These are phyloP conservation scores for Lecanosticta acicola DNA, from an alignment of 2,329 filamentous ascomycete genomes.

Conservation along the genomic window DNA sequence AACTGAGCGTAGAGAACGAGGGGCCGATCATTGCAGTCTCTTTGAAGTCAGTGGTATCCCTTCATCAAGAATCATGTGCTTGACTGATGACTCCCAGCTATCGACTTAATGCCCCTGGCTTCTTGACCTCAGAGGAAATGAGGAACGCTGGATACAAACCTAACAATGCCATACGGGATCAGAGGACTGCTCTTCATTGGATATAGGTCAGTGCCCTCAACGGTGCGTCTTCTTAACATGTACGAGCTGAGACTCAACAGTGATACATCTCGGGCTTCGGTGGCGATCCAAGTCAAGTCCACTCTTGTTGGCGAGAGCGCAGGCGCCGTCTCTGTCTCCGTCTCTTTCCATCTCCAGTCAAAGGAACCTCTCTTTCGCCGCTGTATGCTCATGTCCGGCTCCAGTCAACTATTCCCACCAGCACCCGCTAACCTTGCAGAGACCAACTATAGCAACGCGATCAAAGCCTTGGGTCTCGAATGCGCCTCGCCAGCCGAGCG, in stretches of 20 bases:
- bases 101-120: constrained; percentile 41
- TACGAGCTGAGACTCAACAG: no score
- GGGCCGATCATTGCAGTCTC: constrained; percentile 44
- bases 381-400: constrained; percentile 41
- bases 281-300: constrained; percentile 34
- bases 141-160: constrained; percentile 21
- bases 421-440: constrained; percentile 39
- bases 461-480: constrained; percentile 38
- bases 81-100: constrained; percentile 35
- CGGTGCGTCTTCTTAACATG: no score
- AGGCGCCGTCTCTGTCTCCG: constrained; percentile 30
- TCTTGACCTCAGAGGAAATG: constrained; percentile 28
- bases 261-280: constrained; percentile 36
- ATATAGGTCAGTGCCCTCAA: no score
- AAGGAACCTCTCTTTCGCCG: constrained; percentile 38
- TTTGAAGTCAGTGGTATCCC: constrained; percentile 20
- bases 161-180: constrained; percentile 27
- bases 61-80: neutral
- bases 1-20: constrained; percentile 39
- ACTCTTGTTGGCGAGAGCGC: constrained; percentile 45
- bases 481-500: constrained; percentile 36
- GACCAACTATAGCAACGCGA: constrained; percentile 37
- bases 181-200: constrained; percentile 36
- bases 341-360: constrained; percentile 29
- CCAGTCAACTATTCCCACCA: constrained; percentile 37